Percentiles rank a stretch among this genome's conserved stretches.
Conservation (phyloP, 2,329 filamentous ascomycete species). For the Cercospora sp. region DNA sequence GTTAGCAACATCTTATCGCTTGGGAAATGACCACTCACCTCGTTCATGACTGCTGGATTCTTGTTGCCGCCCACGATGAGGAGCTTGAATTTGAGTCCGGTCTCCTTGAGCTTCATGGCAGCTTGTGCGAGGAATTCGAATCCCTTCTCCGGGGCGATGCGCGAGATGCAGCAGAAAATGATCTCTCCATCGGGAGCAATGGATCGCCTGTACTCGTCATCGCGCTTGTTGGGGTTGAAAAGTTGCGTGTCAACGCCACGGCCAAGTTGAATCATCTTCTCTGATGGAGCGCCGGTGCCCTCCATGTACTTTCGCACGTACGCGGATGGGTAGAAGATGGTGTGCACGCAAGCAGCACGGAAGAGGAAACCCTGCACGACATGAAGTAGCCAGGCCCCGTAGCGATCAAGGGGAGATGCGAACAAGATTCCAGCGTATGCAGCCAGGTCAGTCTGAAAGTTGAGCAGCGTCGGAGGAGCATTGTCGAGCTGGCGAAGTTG, state of each 20-base stretch:
- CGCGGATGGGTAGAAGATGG: conserved; percentile 67
- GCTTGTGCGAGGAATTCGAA: conserved; percentile 66
- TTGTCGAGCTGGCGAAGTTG: conserved; percentile 62
- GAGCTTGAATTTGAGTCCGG: conserved; percentile 61
- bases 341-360: conserved; percentile 60
- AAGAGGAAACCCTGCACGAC: conserved; percentile 68
- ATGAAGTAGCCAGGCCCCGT: conserved; percentile 63
- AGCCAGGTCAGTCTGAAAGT: conserved; percentile 71
- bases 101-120: conserved; percentile 55
- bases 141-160: conserved; percentile 69
- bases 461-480: conserved; percentile 62
- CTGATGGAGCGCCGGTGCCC: conserved; percentile 54
- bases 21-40: conserved; percentile 32
- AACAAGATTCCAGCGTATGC: conserved; percentile 71
- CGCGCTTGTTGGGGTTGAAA: conserved; percentile 59
- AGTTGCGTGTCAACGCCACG: conserved; percentile 65
- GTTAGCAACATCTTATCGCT: background rate
- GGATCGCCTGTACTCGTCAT: conserved; percentile 52
- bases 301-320: conserved; percentile 64
- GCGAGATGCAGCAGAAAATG: conserved; percentile 65
- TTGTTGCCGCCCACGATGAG: conserved; percentile 68
- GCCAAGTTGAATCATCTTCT: conserved; percentile 62
- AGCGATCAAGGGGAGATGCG: conserved; percentile 59
- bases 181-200: conserved; percentile 64
- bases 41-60: conserved; percentile 61